phyloP scores from a whole-genome alignment of 1,139 yeast genomes.

The Blastobotrys indianensis region DNA sequence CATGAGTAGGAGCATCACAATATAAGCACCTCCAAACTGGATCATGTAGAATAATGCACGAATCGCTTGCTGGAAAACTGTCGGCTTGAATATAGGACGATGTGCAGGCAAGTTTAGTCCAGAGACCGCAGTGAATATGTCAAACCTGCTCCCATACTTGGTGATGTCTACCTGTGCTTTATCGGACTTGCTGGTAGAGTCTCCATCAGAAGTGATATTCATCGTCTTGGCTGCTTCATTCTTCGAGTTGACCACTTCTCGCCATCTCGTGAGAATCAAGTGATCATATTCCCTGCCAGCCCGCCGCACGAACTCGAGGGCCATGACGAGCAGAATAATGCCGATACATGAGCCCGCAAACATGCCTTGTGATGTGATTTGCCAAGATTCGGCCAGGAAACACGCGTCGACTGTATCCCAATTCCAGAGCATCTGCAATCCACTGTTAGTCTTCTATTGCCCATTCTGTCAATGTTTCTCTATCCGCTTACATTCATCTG shows the following conservation, averaged over 20 bases:
- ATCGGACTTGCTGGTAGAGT: too few species aligned
- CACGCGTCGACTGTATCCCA: slow-evolving; percentile 59
- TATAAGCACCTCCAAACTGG: slow-evolving; percentile 58
- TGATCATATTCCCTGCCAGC: slow-evolving; percentile 51
- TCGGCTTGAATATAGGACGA: slow-evolving; percentile 30
- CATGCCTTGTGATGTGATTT: slow-evolving; percentile 49
- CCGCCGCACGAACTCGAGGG: slow-evolving; percentile 54
- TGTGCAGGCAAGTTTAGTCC: background rate
- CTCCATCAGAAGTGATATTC: too few species aligned
- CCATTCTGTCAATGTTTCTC: slow-evolving; percentile 37
- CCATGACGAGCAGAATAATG: slow-evolving; percentile 48
- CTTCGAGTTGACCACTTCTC: background rate
- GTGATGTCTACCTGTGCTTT: too few species aligned
- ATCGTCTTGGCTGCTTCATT: too few species aligned
- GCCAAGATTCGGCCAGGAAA: slow-evolving; percentile 62
- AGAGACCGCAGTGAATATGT: background rate
- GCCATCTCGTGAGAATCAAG: slow-evolving; percentile 33
- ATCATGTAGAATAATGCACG: slow-evolving; percentile 47
- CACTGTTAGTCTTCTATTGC: background rate
- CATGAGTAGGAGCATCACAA: slow-evolving; percentile 68
- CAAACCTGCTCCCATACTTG: too few species aligned
- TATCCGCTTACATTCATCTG: slow-evolving; percentile 45
- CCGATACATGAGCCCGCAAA: slow-evolving; percentile 72
- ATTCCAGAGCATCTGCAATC: slow-evolving; percentile 48
- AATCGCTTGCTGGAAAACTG: slow-evolving; percentile 44